Conservation (phyloP, 805 yeast genomes). For the Groenewaldozyma salmanticensis region DNA sequence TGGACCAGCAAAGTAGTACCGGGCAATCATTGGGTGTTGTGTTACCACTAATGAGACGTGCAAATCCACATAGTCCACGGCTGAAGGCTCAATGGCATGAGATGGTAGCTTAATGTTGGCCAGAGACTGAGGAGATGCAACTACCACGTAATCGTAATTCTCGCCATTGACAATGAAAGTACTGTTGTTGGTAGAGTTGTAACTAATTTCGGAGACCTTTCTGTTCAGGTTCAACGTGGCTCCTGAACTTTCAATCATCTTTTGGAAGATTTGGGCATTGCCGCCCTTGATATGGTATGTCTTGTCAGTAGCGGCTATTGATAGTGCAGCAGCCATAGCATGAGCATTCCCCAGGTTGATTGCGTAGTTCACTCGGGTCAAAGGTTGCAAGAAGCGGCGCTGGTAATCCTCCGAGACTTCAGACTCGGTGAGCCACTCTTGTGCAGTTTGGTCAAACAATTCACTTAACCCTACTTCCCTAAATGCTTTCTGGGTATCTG, state of each 20-base stretch:
- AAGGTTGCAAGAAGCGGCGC: conserved; percentile 30
- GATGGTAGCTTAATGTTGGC: conserved; percentile 15
- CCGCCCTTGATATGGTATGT: conserved; percentile 33
- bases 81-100: conserved; percentile 7
- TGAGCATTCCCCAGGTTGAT: conserved; percentile 35
- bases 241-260: conserved; percentile 28
- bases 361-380: conserved; percentile 38
- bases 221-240: conserved; percentile 27
- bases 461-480: conserved; percentile 22
- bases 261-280: conserved; percentile 35
- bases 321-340: conserved; percentile 33
- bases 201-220: conserved; percentile 21
- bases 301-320: conserved; percentile 31
- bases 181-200: background rate
- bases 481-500: conserved; percentile 18
- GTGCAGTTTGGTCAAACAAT: conserved; percentile 21
- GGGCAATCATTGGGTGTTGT: conserved; percentile 2
- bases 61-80: conserved; percentile 31
- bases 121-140: conserved; percentile 35
- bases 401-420: conserved; percentile 23
- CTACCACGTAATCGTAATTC: conserved; percentile 35
- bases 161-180: conserved; percentile 7
- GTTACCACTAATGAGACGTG: conserved; percentile 27
- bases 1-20: conserved; percentile 5
- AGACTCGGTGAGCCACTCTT: conserved; percentile 18